Base-by-base conservation (phyloP, 2,329 filamentous ascomycete genomes). In the Aspergillus aculeatinus region DNA sequence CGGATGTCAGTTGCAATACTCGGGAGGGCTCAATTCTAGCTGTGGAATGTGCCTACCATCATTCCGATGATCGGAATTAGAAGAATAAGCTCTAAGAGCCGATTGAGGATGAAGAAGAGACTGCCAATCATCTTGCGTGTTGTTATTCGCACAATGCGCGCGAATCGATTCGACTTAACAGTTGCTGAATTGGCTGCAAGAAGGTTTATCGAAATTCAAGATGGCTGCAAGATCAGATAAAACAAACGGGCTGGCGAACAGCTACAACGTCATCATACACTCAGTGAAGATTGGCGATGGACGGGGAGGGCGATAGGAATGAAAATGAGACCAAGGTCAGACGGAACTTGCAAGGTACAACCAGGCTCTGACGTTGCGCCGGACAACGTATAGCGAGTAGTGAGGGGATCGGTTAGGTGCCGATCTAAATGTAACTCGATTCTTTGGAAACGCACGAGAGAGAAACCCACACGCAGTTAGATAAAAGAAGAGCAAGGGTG, bases 61-160 rank as follows among this genome's bases (percentile, higher is more conserved):
- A 88, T 88, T 72, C 86, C 86, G 70, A 88, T 79, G 60, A 84
- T 82, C 33, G 86, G 85, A 63, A 88, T 85, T 67, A 88, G 75
- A 49, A 85, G 87, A 75, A 85, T 68, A 75, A 88, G 82, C 73
- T 89, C 79, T 71, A 83, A 78, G 71, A 87, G 68, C 60, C 86
- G 83, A 80, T 83, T 86, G 72, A 83, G 83, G 74, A 83, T 80
- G 79, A 88, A 88, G 67, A 87, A 82, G 51, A 88, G 68, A 60
- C 84, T 83, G 63, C 76, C 78, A 62, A 82, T 74, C 79, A 82
- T 81, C 58, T 72, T 78, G 74, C 19, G 63, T 55, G 54, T n/a
- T 63, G 49, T 51, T 29, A 9, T 29, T 61, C 51, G 42, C 51
- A 33, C n/a, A 48, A 39, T 21, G 54, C 42, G 51, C 58, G 39